Evolutionary conservation across 2,329 filamentous ascomycete species (phyloP).

Genomic region (Fusarium sp.): DNA sequence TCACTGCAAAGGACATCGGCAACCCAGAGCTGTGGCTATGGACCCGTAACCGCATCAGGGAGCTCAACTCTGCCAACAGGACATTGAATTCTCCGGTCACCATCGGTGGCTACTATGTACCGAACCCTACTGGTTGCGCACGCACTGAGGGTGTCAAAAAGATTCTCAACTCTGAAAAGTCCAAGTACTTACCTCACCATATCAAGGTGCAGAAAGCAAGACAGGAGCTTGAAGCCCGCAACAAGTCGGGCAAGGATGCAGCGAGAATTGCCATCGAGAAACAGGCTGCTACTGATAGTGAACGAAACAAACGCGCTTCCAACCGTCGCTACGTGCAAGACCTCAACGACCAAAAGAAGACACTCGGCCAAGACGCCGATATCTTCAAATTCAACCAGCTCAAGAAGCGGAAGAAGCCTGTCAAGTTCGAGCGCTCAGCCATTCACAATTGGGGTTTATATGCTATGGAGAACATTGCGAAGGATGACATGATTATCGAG

Average conservation of each 20-base stretch:
- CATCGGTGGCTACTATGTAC: slow-evolving; percentile 79
- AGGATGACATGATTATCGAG: slow-evolving; percentile 99
- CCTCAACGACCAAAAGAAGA: slow-evolving; percentile 93
- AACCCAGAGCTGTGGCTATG: slow-evolving; percentile 66
- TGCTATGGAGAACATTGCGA: slow-evolving; percentile 94
- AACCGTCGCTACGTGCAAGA: slow-evolving; percentile 95
- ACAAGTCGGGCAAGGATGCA: slow-evolving; percentile 73
- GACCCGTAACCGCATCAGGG: slow-evolving; percentile 64
- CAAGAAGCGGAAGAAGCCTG: slow-evolving; percentile 99
- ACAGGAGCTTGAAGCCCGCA: slow-evolving; percentile 87
- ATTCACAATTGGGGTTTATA: slow-evolving; percentile 99
- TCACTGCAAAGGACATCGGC: slow-evolving; percentile 54
- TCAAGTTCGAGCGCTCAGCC: slow-evolving; percentile 95
- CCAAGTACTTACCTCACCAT: slow-evolving; percentile 96
- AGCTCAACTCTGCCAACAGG: slow-evolving; percentile 58
- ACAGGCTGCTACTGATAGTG: slow-evolving; percentile 85
- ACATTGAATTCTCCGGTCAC: slow-evolving; percentile 47
- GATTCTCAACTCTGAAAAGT: slow-evolving; percentile 97
- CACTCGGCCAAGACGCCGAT: slow-evolving; percentile 83
- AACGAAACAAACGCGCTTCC: slow-evolving; percentile 92
- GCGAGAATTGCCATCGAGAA: slow-evolving; percentile 82
- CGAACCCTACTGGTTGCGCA: slow-evolving; percentile 85
- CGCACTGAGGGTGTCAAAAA: slow-evolving; percentile 94
- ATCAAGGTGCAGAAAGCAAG: slow-evolving; percentile 93
- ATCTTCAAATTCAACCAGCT: slow-evolving; percentile 98